phyloP scores from a whole-genome alignment of 2,329 filamentous ascomycete species.

The Aureobasidium namibiae region DNA sequence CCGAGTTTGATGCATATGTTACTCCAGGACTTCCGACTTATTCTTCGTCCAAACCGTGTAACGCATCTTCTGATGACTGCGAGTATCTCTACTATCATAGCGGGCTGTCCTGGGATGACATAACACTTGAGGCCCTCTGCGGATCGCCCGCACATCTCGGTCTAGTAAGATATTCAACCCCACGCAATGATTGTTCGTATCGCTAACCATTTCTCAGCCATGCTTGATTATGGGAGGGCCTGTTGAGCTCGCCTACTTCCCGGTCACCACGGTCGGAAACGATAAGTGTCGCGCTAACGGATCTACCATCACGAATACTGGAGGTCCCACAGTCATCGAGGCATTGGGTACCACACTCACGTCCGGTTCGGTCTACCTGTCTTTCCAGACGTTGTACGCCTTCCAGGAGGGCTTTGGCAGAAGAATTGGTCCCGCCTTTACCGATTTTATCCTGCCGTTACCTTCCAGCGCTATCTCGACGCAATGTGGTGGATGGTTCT shows the following conservation, averaged over 20 bases:
- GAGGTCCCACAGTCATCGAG: conserved; percentile 6
- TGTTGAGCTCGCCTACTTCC: conserved; percentile 20
- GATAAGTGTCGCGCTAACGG: conserved; percentile 8
- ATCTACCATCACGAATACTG: conserved; percentile 4
- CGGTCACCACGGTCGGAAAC: conserved; percentile 14
- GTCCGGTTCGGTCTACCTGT: conserved; percentile 18
- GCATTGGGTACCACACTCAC: conserved; percentile 20
- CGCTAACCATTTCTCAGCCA: neutral
- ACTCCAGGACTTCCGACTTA: conserved; percentile 9
- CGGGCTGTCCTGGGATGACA: conserved; percentile 11
- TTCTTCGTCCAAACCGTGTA: conserved; percentile 15
- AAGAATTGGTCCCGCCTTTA: conserved; percentile 19
- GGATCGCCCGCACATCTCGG: conserved; percentile 14
- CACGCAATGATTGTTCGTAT: neutral
- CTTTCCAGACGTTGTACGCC: conserved; percentile 19
- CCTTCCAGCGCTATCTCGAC: conserved; percentile 19
- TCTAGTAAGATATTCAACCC: neutral
- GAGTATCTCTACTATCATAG: conserved; percentile 15
- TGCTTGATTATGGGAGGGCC: conserved; percentile 21
- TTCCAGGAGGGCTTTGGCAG: conserved; percentile 15
- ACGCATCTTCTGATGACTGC: conserved; percentile 14
- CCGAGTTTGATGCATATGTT: neutral
- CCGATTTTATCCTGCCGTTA: conserved; percentile 19
- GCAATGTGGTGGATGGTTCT: conserved; percentile 16
- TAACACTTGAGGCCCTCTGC: conserved; percentile 13